These are phyloP conservation scores for Glebionis coronaria DNA, from an alignment of 129 eudicot species.

Conservation along the genomic window DNA sequence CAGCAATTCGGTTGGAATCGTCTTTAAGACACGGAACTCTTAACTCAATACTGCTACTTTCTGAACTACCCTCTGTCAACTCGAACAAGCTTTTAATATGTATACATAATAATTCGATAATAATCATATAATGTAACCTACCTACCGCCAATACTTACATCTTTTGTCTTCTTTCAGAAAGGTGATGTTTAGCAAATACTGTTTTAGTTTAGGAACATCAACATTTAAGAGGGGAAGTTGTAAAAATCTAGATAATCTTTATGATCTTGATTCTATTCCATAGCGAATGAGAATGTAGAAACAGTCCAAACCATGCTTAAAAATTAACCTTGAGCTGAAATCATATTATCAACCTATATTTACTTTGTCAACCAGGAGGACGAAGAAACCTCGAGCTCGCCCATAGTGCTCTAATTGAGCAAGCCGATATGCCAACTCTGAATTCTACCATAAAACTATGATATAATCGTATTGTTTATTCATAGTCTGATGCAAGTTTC, in stretches of 20 bases:
- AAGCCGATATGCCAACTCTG: no score
- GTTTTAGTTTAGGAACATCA: not conserved
- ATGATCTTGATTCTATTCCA: not conserved
- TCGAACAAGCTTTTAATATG: not conserved
- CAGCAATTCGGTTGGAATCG: no score
- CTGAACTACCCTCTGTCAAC: no score
- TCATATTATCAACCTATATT: not conserved
- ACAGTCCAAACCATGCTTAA: not conserved
- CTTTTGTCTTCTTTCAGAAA: not conserved
- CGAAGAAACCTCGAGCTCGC: not conserved
- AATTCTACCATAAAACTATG: no score
- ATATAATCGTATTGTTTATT: no score
- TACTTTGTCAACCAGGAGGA: not conserved
- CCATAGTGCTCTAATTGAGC: not conserved
- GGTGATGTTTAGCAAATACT: not conserved
- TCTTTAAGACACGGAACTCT: no score
- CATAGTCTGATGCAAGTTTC: no score
- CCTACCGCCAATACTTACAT: not conserved
- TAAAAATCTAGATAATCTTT: not conserved
- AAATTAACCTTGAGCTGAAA: not conserved
- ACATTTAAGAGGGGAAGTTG: not conserved
- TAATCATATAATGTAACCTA: not conserved
- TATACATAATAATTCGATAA: not conserved
- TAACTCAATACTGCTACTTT: no score
- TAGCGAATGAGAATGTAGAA: no score